Conservation (phyloP, 352 stramenopile species). For the Pythium monospermum region DNA sequence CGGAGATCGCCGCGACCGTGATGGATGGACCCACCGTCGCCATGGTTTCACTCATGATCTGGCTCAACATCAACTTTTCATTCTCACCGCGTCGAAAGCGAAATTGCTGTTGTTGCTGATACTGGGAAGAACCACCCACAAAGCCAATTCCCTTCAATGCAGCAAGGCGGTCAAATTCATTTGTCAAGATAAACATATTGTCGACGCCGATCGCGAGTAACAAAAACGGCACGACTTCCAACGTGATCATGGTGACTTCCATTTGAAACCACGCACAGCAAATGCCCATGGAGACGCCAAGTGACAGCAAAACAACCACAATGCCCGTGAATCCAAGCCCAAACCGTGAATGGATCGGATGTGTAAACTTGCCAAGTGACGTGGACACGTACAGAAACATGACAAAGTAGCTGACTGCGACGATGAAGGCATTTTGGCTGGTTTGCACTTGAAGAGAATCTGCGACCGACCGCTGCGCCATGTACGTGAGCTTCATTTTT, state of each 20-base stretch:
- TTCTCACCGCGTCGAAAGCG: no score
- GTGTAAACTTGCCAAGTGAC: conserved; percentile 65
- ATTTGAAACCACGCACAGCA: conserved; percentile 59
- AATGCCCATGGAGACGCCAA: conserved; percentile 71
- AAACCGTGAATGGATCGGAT: conserved; percentile 72
- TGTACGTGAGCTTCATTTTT: conserved; percentile 78
- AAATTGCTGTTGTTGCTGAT: no score
- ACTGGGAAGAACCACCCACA: no score
- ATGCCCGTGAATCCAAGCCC: conserved; percentile 80
- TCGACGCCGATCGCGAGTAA: conserved; percentile 90
- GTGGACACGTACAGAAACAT: conserved; percentile 91
- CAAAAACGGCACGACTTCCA: conserved; percentile 89
- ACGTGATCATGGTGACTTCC: conserved; percentile 89
- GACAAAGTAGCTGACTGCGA: conserved; percentile 81
- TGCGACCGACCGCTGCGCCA: conserved; percentile 81
- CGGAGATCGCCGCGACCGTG: conserved; percentile 73
- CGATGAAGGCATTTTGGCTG: conserved; percentile 85
- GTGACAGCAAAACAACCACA: conserved; percentile 74
- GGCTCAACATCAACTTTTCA: conserved; percentile 43
- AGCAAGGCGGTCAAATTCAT: conserved; percentile 75
- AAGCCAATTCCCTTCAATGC: conserved; percentile 38
- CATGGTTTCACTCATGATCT: conserved; percentile 74
- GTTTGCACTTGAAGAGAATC: conserved; percentile 85
- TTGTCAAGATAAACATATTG: conserved; percentile 92
- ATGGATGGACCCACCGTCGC: conserved; percentile 84